These are phyloP conservation scores for Neurospora sp. DNA, from an alignment of 2,329 filamentous ascomycete genomes.

Conservation along the genomic window DNA sequence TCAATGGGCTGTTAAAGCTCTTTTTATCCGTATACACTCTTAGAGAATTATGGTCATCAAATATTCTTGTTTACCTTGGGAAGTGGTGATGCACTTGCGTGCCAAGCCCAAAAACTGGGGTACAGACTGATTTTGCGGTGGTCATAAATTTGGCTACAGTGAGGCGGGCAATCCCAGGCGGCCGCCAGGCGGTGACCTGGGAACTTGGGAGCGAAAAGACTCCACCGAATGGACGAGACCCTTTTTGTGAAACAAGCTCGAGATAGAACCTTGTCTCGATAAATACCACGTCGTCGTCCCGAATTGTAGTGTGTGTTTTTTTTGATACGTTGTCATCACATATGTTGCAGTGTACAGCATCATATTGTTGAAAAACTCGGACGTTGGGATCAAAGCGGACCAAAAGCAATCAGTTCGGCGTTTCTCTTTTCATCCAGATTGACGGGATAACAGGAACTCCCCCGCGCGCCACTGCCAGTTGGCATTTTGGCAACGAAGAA, in stretches of 20 bases:
- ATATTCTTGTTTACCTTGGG: no score
- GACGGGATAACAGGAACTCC: neutral
- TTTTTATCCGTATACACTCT: no score
- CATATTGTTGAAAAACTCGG: neutral
- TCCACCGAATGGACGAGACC: neutral
- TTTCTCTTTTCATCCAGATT: neutral
- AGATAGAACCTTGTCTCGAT: neutral
- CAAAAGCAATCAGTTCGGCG: neutral
- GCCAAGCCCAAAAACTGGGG: no score
- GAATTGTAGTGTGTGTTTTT: neutral
- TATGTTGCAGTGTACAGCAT: neutral
- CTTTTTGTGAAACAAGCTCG: neutral
- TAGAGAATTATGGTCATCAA: no score
- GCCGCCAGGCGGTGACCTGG: neutral
- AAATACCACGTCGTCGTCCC: neutral
- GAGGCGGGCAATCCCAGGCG: neutral
- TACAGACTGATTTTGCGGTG: no score
- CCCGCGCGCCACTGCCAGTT: neutral
- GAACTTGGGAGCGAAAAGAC: neutral
- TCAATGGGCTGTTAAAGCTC: no score
- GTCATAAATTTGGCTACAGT: no score
- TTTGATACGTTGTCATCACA: neutral
- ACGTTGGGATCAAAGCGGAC: neutral
- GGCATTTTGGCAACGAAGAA: neutral
- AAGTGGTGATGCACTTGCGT: no score